Evolutionary conservation across 768 basidiomycete genomes (phyloP).

Genomic region (Tulasnella sp.): DNA sequence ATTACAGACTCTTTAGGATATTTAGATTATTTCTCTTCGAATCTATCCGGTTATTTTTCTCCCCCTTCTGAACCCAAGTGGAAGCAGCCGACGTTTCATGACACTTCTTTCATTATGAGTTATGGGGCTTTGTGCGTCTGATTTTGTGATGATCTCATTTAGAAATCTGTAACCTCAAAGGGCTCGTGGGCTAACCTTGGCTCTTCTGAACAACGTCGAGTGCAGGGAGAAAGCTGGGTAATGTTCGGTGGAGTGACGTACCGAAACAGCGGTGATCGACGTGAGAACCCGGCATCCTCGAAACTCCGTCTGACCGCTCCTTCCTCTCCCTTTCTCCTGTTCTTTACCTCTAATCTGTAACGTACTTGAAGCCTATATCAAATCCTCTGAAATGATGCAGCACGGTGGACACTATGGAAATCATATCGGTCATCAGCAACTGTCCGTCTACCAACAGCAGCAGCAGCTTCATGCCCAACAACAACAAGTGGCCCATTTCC

Average conservation of each 20-base stretch:
- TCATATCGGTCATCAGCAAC: neutral
- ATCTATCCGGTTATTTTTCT: neutral
- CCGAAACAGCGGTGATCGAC: neutral
- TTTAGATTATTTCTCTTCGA: neutral
- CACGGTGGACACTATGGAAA: constrained; percentile 7
- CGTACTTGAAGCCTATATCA: neutral
- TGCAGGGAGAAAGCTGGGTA: neutral
- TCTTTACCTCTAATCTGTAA: neutral
- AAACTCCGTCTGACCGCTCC: neutral
- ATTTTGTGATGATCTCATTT: too few relatives aligned
- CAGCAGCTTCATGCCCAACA: constrained; percentile 5
- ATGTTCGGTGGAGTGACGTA: neutral
- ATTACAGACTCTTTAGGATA: neutral
- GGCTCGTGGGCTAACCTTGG: too few relatives aligned
- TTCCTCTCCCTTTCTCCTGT: neutral
- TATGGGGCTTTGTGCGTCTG: too few relatives aligned
- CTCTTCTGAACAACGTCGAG: neutral
- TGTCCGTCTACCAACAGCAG: neutral
- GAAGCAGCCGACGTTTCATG: too few relatives aligned
- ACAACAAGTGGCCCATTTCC: constrained; percentile 3
- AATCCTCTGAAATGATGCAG: neutral
- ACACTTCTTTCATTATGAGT: too few relatives aligned
- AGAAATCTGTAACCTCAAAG: too few relatives aligned
- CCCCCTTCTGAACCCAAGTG: neutral
- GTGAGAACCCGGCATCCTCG: neutral